These are phyloP conservation scores for Aspergillus leporis DNA, from an alignment of 495 filamentous ascomycete species.

Conservation along the genomic window DNA sequence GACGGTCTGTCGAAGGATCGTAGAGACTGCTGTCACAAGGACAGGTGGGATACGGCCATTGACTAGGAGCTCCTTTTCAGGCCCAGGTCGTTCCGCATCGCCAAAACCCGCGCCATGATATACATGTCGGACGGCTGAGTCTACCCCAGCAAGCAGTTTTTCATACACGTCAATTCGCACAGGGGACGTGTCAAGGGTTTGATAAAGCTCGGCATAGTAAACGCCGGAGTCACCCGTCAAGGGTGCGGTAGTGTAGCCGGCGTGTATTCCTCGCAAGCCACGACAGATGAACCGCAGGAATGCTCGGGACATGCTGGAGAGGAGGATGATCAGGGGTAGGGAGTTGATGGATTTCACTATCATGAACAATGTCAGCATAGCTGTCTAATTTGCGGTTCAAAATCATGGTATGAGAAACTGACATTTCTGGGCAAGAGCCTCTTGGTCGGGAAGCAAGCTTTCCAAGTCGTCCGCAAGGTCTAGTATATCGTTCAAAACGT, in stretches of 20 bases:
- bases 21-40: constrained; percentile 41
- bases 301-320: constrained; percentile 71
- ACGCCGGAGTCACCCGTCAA: constrained; percentile 38
- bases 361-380: constrained; percentile 21
- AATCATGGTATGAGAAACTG: constrained; percentile 18
- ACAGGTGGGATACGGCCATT: constrained; percentile 46
- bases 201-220: constrained; percentile 45
- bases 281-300: constrained; percentile 70
- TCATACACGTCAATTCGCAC: constrained; percentile 50
- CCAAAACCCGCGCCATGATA: constrained; percentile 49
- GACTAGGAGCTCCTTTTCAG: constrained; percentile 51
- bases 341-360: constrained; percentile 50
- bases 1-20: constrained; percentile 44
- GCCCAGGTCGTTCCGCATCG: constrained; percentile 46
- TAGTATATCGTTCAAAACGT: constrained; percentile 67
- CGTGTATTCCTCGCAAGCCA: constrained; percentile 51
- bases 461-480: constrained; percentile 57
- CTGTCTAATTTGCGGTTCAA: background rate
- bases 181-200: constrained; percentile 41
- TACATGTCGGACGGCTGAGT: constrained; percentile 46
- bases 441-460: constrained; percentile 37
- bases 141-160: constrained; percentile 48
- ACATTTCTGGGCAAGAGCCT: constrained; percentile 48
- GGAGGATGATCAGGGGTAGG: constrained; percentile 65
- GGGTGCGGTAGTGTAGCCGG: constrained; percentile 32